Evolutionary conservation across 225 moss, liverwort and hornwort species (phyloP).

Genomic region (Pleurozium schreberi): DNA sequence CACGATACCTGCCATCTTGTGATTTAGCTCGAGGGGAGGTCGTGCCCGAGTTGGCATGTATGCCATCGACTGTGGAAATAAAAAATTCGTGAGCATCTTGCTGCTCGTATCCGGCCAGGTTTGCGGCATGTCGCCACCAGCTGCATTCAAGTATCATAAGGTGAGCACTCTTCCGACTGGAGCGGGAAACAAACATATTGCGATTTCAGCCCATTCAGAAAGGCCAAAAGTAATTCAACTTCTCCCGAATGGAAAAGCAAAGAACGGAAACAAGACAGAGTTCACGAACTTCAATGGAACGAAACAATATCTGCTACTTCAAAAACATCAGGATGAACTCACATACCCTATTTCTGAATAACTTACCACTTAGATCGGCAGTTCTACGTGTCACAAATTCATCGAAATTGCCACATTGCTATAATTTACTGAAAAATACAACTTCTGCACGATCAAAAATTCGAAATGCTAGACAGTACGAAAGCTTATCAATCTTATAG

Average conservation of each 20-base stretch:
- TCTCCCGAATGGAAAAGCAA: not conserved
- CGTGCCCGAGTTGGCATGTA: conserved; percentile 76
- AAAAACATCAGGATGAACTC: not conserved
- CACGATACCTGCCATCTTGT: conserved; percentile 8
- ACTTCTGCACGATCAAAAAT: not conserved
- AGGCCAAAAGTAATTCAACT: not conserved
- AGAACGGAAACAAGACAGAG: not conserved
- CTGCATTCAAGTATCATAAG: conserved; percentile 27
- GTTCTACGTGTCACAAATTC: not conserved
- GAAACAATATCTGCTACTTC: not conserved
- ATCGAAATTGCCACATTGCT: not conserved
- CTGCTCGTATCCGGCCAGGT: conserved; percentile 86
- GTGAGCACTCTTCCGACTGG: not conserved
- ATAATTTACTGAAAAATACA: not conserved
- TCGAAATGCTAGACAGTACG: not conserved
- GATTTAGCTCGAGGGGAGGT: conserved; percentile 44
- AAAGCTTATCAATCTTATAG: not conserved
- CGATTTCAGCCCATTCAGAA: not conserved
- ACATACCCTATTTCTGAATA: not conserved
- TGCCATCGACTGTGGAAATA: conserved; percentile 81
- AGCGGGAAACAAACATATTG: not conserved
- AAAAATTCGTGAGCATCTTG: conserved; percentile 94
- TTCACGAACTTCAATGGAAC: not conserved
- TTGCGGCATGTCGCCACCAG: conserved; percentile 93
- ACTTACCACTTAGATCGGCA: not conserved